Evolutionary conservation across 106 monocot species (phyloP).

Genomic region (Apostasia shenzhenica): DNA sequence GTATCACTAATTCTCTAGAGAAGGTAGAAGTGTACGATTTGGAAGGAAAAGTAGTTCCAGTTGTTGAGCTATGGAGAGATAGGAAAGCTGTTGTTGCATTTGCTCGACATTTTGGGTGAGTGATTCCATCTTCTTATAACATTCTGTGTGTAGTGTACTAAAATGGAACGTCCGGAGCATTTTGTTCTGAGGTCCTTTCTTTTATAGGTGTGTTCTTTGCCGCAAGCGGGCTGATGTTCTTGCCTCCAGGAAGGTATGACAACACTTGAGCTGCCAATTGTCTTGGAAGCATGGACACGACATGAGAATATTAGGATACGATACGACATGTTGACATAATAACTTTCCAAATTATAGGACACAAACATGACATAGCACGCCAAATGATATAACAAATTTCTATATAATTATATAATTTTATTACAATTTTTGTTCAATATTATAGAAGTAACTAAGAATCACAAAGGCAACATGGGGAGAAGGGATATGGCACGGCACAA

Average conservation of each 20-base stretch:
- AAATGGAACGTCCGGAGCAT: neutral
- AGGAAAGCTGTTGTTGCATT: slow-evolving; percentile 81
- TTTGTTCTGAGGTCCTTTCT: neutral
- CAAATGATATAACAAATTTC: too few species aligned
- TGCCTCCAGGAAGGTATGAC: slow-evolving; percentile 68
- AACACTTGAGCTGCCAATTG: neutral
- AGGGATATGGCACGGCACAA: too few species aligned
- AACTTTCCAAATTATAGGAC: too few species aligned
- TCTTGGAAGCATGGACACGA: too few species aligned
- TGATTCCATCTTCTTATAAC: neutral
- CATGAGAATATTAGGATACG: too few species aligned
- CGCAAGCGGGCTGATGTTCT: slow-evolving; percentile 88
- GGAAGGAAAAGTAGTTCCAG: slow-evolving; percentile 45
- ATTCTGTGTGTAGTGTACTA: neutral
- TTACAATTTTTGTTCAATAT: too few species aligned
- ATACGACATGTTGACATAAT: too few species aligned
- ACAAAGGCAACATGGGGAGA: too few species aligned
- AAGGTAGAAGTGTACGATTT: slow-evolving; percentile 63
- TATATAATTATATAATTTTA: too few species aligned
- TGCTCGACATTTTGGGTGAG: slow-evolving; percentile 93
- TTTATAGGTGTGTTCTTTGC: slow-evolving; percentile 76
- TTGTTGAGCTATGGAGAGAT: slow-evolving; percentile 70
- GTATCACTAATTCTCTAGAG: slow-evolving; percentile 33
- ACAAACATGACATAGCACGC: too few species aligned
- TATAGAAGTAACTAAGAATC: too few species aligned